Base-by-base conservation (phyloP, 2,329 filamentous ascomycete species). In the Phialemoniopsis sp. region DNA sequence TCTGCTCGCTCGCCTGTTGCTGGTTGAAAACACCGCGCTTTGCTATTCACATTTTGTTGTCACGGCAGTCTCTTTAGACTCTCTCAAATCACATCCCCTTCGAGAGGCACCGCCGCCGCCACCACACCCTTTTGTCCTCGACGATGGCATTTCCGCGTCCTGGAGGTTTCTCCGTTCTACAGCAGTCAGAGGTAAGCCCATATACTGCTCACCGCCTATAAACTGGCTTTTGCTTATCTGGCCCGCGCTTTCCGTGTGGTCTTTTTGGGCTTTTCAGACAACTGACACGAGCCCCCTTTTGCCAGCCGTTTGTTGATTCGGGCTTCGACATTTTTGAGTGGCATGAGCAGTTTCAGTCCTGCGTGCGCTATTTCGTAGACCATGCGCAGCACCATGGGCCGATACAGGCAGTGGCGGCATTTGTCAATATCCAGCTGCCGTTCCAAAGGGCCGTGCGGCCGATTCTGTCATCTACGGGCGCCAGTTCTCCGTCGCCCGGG, bases 341-440 rank as follows among this genome's bases (percentile, higher is more conserved):
- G 93, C 87, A 95, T 59, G 87, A 88, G 9, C 85, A 86, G 43
- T 95, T 94, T 60, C 85, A 93, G 63, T 89, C 82, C 48, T 98
- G 93, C 64, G 82, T 91, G 50, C 80, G 80, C 41, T 96, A 91
- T 67, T 98, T 97, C 57, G 71, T 97, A 54, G 88, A 96, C 54
- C 82, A 91, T 56, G 89, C 89, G 7, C 91, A 97, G 59, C 83
- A 95, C 60, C 85, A 82, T 47, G 77, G 74, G 14, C 78, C 84
- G 9, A 88, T 95, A 13, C 90, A 96, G 64, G 88, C 89, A 8
- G 78, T 96, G 35, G 89, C 89, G 15, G 85, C 89, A 7, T 89
- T 93, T 60, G 71, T 96, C 66, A 97, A 97, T 63, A 96, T 97
- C 57, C 80, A 80, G 46, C 76, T 97, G 0, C 93, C 93, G 3